These are phyloP conservation scores for Talaromyces funiculosus DNA, from an alignment of 2,329 filamentous ascomycete species.

Conservation along the genomic window DNA sequence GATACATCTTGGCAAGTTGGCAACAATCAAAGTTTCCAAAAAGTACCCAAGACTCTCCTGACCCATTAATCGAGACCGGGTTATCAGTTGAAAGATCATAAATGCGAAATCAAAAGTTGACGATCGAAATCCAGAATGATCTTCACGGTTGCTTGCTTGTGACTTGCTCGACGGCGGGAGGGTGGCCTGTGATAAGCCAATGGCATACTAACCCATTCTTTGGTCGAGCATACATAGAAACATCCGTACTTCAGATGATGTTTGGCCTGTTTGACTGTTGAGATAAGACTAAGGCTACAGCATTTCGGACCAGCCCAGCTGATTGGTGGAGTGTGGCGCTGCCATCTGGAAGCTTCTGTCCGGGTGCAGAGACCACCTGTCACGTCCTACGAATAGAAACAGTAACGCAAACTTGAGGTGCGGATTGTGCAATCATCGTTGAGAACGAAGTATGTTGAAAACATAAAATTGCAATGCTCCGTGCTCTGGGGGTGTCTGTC, in stretches of 20 bases:
- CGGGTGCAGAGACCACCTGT: neutral
- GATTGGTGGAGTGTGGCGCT: slow-evolving; percentile 4
- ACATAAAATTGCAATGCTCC: neutral
- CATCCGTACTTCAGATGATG: neutral
- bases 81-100: neutral
- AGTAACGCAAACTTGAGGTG: neutral
- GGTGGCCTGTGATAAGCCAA: neutral
- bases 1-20: neutral
- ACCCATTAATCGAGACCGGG: neutral
- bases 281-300: neutral
- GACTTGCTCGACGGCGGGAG: neutral
- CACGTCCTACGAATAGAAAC: neutral
- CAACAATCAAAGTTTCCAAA: neutral
- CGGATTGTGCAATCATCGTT: slow-evolving; percentile 1
- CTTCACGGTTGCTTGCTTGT: neutral
- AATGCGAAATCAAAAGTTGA: neutral
- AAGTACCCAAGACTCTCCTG: neutral
- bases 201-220: neutral
- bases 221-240: neutral
- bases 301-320: neutral
- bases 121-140: neutral
- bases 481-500: neutral
- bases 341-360: slow-evolving; percentile 8
- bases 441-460: neutral
- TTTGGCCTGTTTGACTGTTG: neutral